These are phyloP conservation scores for Acrocalymma vagum DNA, from an alignment of 2,329 filamentous ascomycete genomes.

Conservation along the genomic window DNA sequence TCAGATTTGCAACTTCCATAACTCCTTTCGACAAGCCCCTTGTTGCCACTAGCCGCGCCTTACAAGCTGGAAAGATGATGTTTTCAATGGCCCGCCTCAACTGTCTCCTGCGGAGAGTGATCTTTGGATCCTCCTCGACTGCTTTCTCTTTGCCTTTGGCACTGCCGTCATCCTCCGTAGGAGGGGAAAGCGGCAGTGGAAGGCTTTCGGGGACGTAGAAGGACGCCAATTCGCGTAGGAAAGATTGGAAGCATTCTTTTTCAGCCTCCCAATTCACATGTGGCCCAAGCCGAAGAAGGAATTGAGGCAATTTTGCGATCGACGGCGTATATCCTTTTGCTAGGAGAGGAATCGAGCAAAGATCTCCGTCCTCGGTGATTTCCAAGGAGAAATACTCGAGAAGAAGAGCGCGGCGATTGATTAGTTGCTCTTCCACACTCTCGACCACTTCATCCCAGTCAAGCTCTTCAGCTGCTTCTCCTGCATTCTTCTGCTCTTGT, in stretches of 20 bases:
- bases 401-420: constrained; percentile 84
- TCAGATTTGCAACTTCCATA: constrained; percentile 88
- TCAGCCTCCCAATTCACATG: constrained; percentile 88
- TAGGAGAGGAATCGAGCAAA: constrained; percentile 82
- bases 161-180: constrained; percentile 51
- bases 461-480: constrained; percentile 60
- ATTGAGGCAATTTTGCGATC: constrained; percentile 85
- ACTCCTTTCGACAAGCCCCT: constrained; percentile 78
- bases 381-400: constrained; percentile 91
- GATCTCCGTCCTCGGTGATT: constrained; percentile 78
- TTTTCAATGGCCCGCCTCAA: constrained; percentile 82
- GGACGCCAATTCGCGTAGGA: constrained; percentile 84
- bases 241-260: constrained; percentile 82
- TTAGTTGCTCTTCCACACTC: constrained; percentile 72
- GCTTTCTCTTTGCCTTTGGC: constrained; percentile 28
- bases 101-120: constrained; percentile 67
- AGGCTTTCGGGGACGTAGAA: constrained; percentile 92
- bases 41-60: constrained; percentile 83
- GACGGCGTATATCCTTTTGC: constrained; percentile 89
- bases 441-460: constrained; percentile 73
- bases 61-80: constrained; percentile 88
- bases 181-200: constrained; percentile 69
- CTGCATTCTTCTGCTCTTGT: constrained; percentile 67
- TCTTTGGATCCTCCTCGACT: constrained; percentile 48
- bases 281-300: constrained; percentile 87